phyloP scores from a whole-genome alignment of 2,329 filamentous ascomycete genomes.

The Fusarium sp. region DNA sequence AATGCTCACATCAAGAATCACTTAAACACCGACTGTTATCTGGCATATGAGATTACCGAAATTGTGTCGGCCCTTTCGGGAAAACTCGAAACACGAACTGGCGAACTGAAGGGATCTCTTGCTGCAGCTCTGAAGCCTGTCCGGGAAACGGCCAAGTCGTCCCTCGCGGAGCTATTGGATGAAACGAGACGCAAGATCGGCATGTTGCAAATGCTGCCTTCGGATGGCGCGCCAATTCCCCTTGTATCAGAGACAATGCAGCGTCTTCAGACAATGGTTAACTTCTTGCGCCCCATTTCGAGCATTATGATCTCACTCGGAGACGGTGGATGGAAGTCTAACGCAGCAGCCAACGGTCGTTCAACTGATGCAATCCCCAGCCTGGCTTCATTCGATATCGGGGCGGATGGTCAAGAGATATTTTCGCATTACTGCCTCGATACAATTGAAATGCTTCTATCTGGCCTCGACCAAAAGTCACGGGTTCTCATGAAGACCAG shows the following conservation, averaged over 20 bases:
- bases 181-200: conserved; percentile 82
- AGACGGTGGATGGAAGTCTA: conserved; percentile 88
- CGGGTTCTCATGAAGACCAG: conserved; percentile 82
- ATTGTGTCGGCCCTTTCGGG: conserved; percentile 86
- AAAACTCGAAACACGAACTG: conserved; percentile 84
- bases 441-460: conserved; percentile 86
- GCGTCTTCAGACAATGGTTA: conserved; percentile 87
- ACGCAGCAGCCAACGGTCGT: conserved; percentile 64
- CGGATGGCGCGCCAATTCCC: conserved; percentile 83
- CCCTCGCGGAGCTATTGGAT: conserved; percentile 85
- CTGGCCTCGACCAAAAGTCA: conserved; percentile 81
- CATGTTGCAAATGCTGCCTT: conserved; percentile 76
- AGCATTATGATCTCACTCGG: conserved; percentile 94
- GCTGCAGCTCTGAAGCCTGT: conserved; percentile 90
- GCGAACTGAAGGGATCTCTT: conserved; percentile 86
- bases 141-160: conserved; percentile 90
- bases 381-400: conserved; percentile 85
- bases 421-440: conserved; percentile 93
- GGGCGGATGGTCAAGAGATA: conserved; percentile 88
- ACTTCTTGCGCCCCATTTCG: conserved; percentile 87
- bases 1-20: conserved; percentile 92
- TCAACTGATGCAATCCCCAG: conserved; percentile 77
- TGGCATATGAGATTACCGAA: conserved; percentile 95
- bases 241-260: conserved; percentile 89
- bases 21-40: conserved; percentile 90